phyloP scores from a whole-genome alignment of 2,329 filamentous ascomycete species.

The Arachnopeziza araneosa region DNA sequence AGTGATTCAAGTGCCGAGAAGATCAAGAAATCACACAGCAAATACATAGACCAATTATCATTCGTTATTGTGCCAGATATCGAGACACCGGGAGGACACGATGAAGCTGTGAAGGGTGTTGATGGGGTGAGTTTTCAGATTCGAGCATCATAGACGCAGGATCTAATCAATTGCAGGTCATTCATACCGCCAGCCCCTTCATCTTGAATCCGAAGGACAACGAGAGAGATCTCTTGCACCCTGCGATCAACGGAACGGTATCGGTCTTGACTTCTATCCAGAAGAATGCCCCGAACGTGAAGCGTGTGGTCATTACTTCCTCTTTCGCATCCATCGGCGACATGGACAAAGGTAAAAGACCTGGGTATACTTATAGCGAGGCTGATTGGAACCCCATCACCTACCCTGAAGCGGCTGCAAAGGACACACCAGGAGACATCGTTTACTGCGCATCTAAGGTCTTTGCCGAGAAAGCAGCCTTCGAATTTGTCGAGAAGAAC shows the following conservation, averaged over 20 bases:
- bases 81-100: constrained; percentile 62
- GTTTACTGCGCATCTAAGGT: constrained; percentile 43
- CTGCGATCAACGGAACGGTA: constrained; percentile 47
- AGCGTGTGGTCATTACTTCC: constrained; percentile 48
- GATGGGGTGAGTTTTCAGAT: constrained; percentile 48
- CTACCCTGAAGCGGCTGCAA: constrained; percentile 35
- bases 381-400: constrained; percentile 49
- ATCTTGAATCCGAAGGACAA: constrained; percentile 29
- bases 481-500: constrained; percentile 51
- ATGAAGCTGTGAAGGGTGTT: constrained; percentile 51
- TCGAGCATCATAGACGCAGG: background rate
- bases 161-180: constrained; percentile 34
- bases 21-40: constrained; percentile 35
- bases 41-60: constrained; percentile 31
- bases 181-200: constrained; percentile 62
- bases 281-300: constrained; percentile 32
- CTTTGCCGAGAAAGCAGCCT: constrained; percentile 61
- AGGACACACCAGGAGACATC: constrained; percentile 7
- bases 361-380: constrained; percentile 45
- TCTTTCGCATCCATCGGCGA: constrained; percentile 58
- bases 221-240: constrained; percentile 40
- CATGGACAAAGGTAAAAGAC: constrained; percentile 42
- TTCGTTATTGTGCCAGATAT: constrained; percentile 62
- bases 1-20: constrained; percentile 39
- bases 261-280: constrained; percentile 43